Base-by-base conservation (phyloP, 2,329 filamentous ascomycete genomes). In the Fusarium devonianum region DNA sequence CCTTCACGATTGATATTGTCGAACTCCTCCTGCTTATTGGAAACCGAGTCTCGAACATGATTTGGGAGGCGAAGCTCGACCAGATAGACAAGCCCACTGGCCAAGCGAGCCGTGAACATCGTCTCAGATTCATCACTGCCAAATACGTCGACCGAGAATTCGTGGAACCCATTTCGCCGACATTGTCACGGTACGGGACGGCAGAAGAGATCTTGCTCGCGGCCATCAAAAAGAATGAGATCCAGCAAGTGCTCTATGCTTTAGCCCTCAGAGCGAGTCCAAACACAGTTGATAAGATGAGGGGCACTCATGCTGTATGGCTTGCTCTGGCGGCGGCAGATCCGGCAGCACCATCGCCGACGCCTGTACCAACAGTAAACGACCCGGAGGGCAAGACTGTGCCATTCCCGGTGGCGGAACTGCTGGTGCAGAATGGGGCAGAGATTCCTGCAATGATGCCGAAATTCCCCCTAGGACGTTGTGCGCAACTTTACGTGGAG, bases 1-100 rank as follows among this genome's bases (percentile, higher is more conserved):
- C 92, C 0, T 99, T 99, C 71, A 97, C 94, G 4, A 88, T 90
- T 63, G 95, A 99, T 77, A 96, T 97, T 69, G 89, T 99, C 70
- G 95, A 99, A 69, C 82, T 99, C 36, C 81, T 99, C 30, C 78
- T 97, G 49, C 86, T 93, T 49, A 86, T 99, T 56, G 95, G 95
- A 55, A 99, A 99, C 70, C 85, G 92, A 39, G 86, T 97, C 40
- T 94, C 92, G 64, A 99, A 99, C 72, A 93, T 93, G 87, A 81
- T 99, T 14, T 99, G 92, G 91, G 94, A 99, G 75, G 87, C 92
- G 11, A 89, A 78, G 53, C 79, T 97, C 17, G 91, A 97, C 50
- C 81, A 81, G 17, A 75, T 81, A 5, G 66, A 82, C 34, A 97
- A 96, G 68, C 92, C 91, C 4, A 76, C 79, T 1, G 81, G 90